A percentile compares a stretch with the other conserved stretches of the same genome.
phyloP scores from a whole-genome alignment of 352 stramenopile genomes.

The Stephanocyclus meneghinianus region DNA sequence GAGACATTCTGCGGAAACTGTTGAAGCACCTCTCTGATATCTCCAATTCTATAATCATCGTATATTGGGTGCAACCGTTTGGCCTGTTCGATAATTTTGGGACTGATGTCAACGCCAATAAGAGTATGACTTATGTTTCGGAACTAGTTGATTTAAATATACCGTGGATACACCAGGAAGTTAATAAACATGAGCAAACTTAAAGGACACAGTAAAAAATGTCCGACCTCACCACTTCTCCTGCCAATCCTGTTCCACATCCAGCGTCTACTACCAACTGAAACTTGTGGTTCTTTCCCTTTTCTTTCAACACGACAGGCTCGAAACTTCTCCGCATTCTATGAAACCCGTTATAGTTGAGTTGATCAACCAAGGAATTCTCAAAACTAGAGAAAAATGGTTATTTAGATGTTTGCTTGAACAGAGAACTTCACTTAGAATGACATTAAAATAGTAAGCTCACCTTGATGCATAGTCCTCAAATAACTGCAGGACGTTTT shows the following conservation, averaged over 20 bases:
- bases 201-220: background rate
- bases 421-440: background rate
- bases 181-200: background rate
- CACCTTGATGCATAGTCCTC: conserved; percentile 69
- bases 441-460: background rate
- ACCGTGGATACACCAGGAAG: background rate
- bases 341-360: conserved; percentile 74
- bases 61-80: conserved; percentile 68
- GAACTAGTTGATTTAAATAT: conserved; percentile 44
- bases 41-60: conserved; percentile 59
- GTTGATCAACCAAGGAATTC: conserved; percentile 69
- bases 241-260: conserved; percentile 74
- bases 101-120: conserved; percentile 70
- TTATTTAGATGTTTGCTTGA: conserved; percentile 2
- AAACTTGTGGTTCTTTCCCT: conserved; percentile 37
- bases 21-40: conserved; percentile 60
- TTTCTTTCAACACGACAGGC: conserved; percentile 42
- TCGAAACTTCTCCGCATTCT: conserved; percentile 65
- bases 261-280: conserved; percentile 64
- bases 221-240: conserved; percentile 52
- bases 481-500: conserved; percentile 69
- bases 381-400: conserved; percentile 53
- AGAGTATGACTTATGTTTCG: conserved; percentile 66
- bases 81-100: conserved; percentile 68
- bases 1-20: conserved; percentile 43